phyloP scores from a whole-genome alignment of 2,329 filamentous ascomycete genomes.

The Sporothrix euskadiensis region DNA sequence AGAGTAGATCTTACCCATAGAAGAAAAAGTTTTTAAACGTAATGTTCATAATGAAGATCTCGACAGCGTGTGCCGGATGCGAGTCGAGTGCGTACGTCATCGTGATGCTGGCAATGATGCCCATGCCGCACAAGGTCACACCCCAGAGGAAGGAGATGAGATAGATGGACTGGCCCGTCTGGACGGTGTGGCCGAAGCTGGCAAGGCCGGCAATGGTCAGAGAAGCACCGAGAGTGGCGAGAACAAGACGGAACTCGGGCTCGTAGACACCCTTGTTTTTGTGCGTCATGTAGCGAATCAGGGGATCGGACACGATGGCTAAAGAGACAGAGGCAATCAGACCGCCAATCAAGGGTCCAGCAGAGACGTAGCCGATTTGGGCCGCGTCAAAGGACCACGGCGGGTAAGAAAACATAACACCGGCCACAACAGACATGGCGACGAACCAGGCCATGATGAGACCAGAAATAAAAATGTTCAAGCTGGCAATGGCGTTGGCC shows the following conservation, averaged over 20 bases:
- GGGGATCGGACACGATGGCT: background rate
- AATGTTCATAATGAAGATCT: background rate
- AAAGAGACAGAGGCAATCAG: background rate
- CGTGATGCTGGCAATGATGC: background rate
- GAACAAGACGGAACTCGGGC: background rate
- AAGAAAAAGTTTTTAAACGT: background rate
- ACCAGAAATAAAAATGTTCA: background rate
- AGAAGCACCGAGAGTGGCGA: background rate
- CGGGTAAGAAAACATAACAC: background rate
- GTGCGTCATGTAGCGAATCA: background rate
- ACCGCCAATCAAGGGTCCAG: background rate
- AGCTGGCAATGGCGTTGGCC: background rate
- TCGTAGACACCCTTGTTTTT: background rate
- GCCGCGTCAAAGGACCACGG: background rate
- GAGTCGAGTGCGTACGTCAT: background rate
- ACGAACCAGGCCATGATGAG: background rate
- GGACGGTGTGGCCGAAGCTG: background rate
- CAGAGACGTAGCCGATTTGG: background rate
- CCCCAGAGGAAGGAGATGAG: background rate
- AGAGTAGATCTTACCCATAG: background rate
- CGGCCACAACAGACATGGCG: background rate
- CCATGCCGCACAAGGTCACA: background rate
- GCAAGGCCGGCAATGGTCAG: background rate
- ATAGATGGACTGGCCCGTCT: background rate
- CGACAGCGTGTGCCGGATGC: background rate